These are phyloP conservation scores for Rostrohypoxylon terebratum DNA, from an alignment of 495 filamentous ascomycete genomes.

Conservation along the genomic window DNA sequence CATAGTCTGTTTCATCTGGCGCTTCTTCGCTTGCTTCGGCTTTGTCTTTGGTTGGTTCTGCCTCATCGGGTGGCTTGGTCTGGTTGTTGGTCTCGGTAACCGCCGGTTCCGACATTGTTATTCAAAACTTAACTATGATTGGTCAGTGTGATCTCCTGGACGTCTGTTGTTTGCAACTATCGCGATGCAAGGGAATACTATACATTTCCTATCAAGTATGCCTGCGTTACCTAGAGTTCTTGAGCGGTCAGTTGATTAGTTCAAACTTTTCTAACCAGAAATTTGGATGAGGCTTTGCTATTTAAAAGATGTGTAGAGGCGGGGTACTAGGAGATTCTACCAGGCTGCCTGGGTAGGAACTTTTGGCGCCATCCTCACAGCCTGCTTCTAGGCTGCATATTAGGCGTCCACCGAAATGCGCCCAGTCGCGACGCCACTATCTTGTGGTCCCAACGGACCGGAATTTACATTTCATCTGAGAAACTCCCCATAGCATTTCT, in stretches of 20 bases:
- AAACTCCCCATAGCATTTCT: neutral
- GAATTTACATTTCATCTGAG: neutral
- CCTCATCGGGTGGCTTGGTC: neutral
- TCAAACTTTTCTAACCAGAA: neutral
- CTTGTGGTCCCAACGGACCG: neutral
- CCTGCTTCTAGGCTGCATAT: slow-evolving; percentile 1
- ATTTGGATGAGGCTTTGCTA: neutral
- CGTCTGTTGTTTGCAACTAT: neutral
- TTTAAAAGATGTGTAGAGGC: neutral
- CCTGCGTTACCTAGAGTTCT: neutral
- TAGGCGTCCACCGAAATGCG: neutral
- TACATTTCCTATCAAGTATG: neutral
- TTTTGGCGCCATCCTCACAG: slow-evolving; percentile 1
- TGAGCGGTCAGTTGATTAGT: neutral
- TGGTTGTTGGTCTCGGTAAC: neutral
- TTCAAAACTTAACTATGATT: neutral
- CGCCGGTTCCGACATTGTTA: neutral
- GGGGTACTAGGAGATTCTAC: neutral
- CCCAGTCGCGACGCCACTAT: neutral
- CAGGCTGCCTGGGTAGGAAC: neutral
- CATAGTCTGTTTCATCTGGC: neutral
- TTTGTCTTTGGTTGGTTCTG: neutral
- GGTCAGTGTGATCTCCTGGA: neutral
- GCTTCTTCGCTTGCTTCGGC: neutral
- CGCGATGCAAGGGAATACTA: neutral